Evolutionary conservation across 163 green algal genomes (phyloP), one percentile per base, ranked within the genome.

Genomic region (Coccomyxa subellipsoidea): DNA sequence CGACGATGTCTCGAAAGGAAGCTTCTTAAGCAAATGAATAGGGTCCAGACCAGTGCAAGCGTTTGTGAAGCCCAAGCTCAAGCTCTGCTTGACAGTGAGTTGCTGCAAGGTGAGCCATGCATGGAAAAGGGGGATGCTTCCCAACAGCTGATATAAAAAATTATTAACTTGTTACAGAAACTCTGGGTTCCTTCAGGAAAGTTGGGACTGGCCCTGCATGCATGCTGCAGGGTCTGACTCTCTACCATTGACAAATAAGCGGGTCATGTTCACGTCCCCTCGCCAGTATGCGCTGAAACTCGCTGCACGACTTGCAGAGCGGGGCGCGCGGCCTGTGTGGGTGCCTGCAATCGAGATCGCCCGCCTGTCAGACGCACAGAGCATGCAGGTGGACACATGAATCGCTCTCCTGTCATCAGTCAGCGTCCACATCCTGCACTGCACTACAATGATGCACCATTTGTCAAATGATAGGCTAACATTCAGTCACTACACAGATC

Each of bases 251-350:
- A 34, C n/a, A 73, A 34, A 34, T 32, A 27, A n/a, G 8, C 66
- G 66, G 27, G 7, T 73, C 21, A 27, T 73, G 66, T 73, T 73
- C 66, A 73, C 66, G 2, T 36, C 66, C 18, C 66, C 66, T 36
- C 66, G n/a, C 66, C 66, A 73, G 7, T 73, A 73, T 73, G 72
- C 54, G 34, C 54, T 36, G 34, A 91, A 90, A 81, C 84, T 93
- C 34, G 36, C 78, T 21, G 69, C 38, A 7, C 59, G 84, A 29
- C 82, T 93, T 31, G 36, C 90, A 12, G 80, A 80, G 32, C 85
- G 87, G 35, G 88, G 88, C 12, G 87, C 88, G 21, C 77, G 71
- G 12, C 84, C 87, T n/a, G 39, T 89, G 0, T 92, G 88, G 88
- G 25, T 90, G 2, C 88, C 88, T 37, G 80, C 79, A 21, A 83